Conservation (phyloP, 1,139 yeast species). For the Saccharomyces hybrid region DNA sequence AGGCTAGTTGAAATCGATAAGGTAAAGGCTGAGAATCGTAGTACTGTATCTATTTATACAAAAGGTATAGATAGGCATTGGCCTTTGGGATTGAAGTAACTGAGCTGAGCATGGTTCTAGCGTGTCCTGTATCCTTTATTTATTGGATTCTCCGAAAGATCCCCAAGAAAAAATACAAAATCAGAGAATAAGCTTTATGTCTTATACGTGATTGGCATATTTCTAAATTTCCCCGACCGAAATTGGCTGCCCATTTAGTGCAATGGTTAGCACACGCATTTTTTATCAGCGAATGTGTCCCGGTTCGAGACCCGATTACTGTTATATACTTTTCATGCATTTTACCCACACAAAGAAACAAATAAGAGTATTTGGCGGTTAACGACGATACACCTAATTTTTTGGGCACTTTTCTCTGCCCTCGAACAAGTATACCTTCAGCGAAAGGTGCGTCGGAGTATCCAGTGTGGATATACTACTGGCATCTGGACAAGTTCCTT, state of each 20-base stretch:
- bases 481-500: background rate
- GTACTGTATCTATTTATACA: background rate
- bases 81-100: background rate
- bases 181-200: background rate
- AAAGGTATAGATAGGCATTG: background rate
- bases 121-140: background rate
- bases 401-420: background rate
- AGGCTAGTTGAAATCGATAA: background rate
- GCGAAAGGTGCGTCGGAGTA: background rate
- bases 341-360: background rate
- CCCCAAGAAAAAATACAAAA: background rate
- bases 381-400: background rate
- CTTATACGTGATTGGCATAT: background rate
- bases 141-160: background rate
- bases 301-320: slow-evolving; percentile 33
- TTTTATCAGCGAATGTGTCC: slow-evolving; percentile 34
- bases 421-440: background rate
- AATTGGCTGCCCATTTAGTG: slow-evolving; percentile 33
- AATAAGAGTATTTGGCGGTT: background rate
- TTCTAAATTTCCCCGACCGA: background rate
- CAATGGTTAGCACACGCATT: slow-evolving; percentile 31
- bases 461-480: background rate
- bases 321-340: background rate
- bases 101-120: background rate
- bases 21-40: background rate